Evolutionary conservation across 306 rosid species (phyloP).

Genomic region (Cicer yamashitae): DNA sequence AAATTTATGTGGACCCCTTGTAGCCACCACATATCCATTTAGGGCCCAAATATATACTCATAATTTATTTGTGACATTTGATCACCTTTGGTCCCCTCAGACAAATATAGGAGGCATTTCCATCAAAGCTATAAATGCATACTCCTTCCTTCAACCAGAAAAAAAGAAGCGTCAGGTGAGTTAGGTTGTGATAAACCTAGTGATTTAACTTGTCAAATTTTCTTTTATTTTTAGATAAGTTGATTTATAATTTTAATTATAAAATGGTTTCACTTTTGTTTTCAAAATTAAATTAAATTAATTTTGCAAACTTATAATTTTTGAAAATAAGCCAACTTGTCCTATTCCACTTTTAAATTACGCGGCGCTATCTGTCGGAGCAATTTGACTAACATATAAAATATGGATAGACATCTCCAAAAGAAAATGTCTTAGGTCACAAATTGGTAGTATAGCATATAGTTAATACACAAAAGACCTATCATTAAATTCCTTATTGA

Average conservation of each 20-base stretch:
- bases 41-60: slow-evolving; percentile 44
- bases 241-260: too few relatives aligned
- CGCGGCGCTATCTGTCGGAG: neutral
- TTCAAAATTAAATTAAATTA: too few relatives aligned
- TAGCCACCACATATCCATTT: slow-evolving; percentile 32
- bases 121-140: slow-evolving; percentile 54
- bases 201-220: neutral
- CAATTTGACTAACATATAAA: neutral
- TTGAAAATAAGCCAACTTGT: neutral
- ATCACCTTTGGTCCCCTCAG: slow-evolving; percentile 48
- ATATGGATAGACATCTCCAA: too few relatives aligned
- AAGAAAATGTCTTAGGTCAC: neutral
- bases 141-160: slow-evolving; percentile 6
- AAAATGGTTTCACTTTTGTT: neutral
- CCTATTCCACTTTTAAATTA: too few relatives aligned
- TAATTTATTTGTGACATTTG: slow-evolving; percentile 43
- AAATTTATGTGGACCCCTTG: slow-evolving; percentile 14
- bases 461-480: neutral
- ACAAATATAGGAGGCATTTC: slow-evolving; percentile 39
- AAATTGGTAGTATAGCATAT: neutral
- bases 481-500: neutral
- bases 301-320: too few relatives aligned
- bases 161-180: neutral
- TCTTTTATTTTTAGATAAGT: too few relatives aligned
- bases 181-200: neutral